Evolutionary conservation across 352 stramenopile species (phyloP).

Genomic region (Phytophthora pini): DNA sequence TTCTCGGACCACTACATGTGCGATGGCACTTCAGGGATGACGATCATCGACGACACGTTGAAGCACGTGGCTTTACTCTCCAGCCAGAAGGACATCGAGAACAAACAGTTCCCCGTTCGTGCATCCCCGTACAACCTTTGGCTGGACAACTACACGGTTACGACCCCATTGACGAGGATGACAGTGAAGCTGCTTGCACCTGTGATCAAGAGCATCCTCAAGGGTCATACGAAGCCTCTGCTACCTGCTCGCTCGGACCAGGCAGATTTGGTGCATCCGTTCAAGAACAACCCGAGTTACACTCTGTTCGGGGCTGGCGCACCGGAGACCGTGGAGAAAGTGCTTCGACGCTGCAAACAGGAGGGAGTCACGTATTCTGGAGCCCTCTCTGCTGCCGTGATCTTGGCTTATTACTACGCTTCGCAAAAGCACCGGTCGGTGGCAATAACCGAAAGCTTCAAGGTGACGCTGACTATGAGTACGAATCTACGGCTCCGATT

Average conservation of each 20-base stretch:
- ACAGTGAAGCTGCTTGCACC: constrained; percentile 21
- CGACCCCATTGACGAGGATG: constrained; percentile 25
- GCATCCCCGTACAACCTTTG: constrained; percentile 36
- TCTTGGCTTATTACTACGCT: constrained; percentile 32
- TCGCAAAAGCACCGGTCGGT: constrained; percentile 15
- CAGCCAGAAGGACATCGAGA: constrained; percentile 9
- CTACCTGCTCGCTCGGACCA: constrained; percentile 34
- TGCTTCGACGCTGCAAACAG: constrained; percentile 32
- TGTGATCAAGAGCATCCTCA: constrained; percentile 26
- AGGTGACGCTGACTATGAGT: constrained; percentile 28
- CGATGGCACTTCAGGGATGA: constrained; percentile 44
- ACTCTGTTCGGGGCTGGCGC: constrained; percentile 36
- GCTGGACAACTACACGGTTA: constrained; percentile 27
- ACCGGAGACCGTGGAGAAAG: constrained; percentile 26
- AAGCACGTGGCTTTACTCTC: constrained; percentile 13
- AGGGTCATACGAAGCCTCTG: constrained; percentile 28
- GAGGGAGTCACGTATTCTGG: constrained; percentile 47
- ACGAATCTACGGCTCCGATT: constrained; percentile 33
- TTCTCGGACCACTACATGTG: constrained; percentile 58
- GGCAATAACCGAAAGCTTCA: constrained; percentile 28
- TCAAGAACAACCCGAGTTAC: constrained; percentile 34
- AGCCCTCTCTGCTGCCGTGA: constrained; percentile 31
- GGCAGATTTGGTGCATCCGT: constrained; percentile 32
- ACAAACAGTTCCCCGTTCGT: constrained; percentile 26
- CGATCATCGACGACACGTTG: constrained; percentile 46